phyloP scores from a whole-genome alignment of 805 yeast species.

The Torulaspora gathmanii region DNA sequence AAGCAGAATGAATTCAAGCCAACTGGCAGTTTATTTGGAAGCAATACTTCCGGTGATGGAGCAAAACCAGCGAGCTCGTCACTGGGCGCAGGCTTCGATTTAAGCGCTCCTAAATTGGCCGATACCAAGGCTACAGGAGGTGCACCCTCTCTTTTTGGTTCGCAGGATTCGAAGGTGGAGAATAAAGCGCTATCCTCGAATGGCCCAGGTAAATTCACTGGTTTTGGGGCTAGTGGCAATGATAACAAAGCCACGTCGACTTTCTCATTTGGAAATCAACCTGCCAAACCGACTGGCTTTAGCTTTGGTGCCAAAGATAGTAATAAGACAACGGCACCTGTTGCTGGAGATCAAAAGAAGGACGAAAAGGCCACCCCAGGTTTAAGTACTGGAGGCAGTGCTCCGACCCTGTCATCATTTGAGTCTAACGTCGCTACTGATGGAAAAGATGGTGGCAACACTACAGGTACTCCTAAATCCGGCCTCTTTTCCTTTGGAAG shows the following conservation, averaged over 20 bases:
- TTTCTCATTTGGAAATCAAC: conserved; percentile 8
- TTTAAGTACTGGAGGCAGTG: background rate
- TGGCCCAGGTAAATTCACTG: background rate
- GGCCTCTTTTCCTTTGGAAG: conserved; percentile 14
- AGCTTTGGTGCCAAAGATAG: background rate
- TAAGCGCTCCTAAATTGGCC: conserved; percentile 15
- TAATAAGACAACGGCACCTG: background rate
- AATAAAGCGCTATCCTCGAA: background rate
- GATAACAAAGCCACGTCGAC: background rate
- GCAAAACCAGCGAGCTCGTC: background rate
- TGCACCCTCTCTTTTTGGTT: background rate
- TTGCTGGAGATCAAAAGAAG: conserved; percentile 9
- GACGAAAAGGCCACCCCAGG: conserved; percentile 8
- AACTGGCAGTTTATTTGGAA: background rate
- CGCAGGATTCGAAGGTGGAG: background rate
- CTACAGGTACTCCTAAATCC: conserved; percentile 16
- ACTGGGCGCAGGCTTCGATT: background rate
- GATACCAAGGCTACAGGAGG: conserved; percentile 3
- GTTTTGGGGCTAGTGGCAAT: background rate
- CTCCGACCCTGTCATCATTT: conserved; percentile 15
- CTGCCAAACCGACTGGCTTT: background rate
- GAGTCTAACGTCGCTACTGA: conserved; percentile 14
- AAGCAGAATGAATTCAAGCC: conserved; percentile 3
- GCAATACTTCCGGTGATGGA: background rate
- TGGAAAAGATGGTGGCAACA: conserved; percentile 5